Conservation (phyloP, 164 flowering plant genomes). For the Tetrastigma voinierianum region DNA sequence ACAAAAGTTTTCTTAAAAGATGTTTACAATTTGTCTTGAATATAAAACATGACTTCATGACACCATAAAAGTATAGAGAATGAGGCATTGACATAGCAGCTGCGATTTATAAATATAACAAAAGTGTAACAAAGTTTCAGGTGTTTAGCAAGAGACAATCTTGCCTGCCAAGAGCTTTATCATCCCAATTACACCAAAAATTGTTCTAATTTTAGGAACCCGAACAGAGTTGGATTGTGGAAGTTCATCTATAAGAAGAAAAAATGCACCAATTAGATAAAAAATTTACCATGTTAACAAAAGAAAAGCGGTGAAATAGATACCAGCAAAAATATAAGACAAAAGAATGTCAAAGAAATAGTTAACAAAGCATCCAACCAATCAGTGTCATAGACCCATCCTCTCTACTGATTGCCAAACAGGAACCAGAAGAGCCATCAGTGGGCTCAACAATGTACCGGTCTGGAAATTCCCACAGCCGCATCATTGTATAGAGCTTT, state of each 20-base stretch:
- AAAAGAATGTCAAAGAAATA: neutral
- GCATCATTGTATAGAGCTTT: constrained; percentile 68
- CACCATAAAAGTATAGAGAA: too few species aligned
- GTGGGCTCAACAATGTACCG: constrained; percentile 90
- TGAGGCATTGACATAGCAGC: too few species aligned
- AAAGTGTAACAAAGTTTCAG: neutral
- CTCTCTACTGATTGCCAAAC: constrained; percentile 58
- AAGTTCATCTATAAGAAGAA: constrained; percentile 44
- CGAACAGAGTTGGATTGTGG: constrained; percentile 55
- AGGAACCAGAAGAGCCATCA: constrained; percentile 65
- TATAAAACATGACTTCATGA: too few species aligned
- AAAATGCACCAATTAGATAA: neutral
- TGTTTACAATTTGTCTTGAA: too few species aligned
- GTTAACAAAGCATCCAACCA: constrained; percentile 39
- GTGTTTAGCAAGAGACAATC: neutral
- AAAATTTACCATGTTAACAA: neutral
- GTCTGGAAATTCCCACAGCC: constrained; percentile 92
- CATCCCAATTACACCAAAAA: constrained; percentile 86
- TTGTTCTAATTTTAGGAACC: constrained; percentile 69
- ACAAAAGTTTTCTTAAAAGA: too few species aligned
- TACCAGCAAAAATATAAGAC: neutral
- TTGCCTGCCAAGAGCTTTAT: constrained; percentile 87
- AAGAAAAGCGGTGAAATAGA: neutral
- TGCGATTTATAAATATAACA: too few species aligned
- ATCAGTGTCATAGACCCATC: constrained; percentile 79